Evolutionary conservation across 306 rosid genomes (phyloP).

Genomic region (Gynostemma pentaphyllum): DNA sequence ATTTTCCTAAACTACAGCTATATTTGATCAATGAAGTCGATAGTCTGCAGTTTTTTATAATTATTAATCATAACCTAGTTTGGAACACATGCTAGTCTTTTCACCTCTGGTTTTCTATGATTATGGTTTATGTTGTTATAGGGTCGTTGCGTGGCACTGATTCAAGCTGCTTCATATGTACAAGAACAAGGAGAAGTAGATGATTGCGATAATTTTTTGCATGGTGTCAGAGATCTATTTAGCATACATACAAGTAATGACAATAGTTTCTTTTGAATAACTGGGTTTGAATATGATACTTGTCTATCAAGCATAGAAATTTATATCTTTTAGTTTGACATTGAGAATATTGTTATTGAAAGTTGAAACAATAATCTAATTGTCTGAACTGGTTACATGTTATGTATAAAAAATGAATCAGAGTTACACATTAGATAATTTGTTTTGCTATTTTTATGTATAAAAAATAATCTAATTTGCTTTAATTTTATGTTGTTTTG

Average conservation of each 20-base stretch:
- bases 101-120: not conserved
- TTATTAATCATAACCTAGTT: not conserved
- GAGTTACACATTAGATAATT: not conserved
- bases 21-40: not conserved
- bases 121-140: constrained; percentile 16
- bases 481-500: too few species aligned
- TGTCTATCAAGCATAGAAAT: not conserved
- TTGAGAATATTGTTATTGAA: not conserved
- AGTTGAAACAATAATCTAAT: not conserved
- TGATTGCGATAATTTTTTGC: constrained; percentile 85
- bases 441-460: not conserved
- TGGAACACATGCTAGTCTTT: not conserved
- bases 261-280: constrained; percentile 8
- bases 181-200: constrained; percentile 97
- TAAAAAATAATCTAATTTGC: too few species aligned
- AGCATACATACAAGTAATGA: constrained; percentile 80
- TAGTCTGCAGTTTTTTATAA: not conserved
- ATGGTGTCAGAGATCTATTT: constrained; percentile 86
- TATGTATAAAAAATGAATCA: not conserved
- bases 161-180: constrained; percentile 87
- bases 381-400: too few species aligned
- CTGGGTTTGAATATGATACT: not conserved
- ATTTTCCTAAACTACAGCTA: not conserved
- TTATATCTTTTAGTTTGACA: not conserved
- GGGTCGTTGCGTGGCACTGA: constrained; percentile 82